Evolutionary conservation across 2,329 filamentous ascomycete genomes (phyloP).

Genomic region (Chrysoporthe deuterocubensis): DNA sequence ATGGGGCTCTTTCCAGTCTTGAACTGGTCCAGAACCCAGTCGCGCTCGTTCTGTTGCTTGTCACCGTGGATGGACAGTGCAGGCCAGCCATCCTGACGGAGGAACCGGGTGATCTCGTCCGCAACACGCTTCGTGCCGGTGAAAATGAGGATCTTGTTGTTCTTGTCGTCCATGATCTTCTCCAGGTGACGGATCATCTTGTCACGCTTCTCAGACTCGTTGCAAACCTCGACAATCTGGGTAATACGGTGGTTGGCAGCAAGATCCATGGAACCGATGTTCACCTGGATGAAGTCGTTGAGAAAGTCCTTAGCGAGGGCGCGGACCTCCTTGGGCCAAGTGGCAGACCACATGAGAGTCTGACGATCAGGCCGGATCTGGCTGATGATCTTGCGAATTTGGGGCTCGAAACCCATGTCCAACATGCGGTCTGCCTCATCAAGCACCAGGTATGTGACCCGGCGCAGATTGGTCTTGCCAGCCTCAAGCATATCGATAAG

Average conservation of each 20-base stretch:
- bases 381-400: slow-evolving; percentile 97
- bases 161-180: slow-evolving; percentile 95
- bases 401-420: slow-evolving; percentile 99
- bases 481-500: slow-evolving; percentile 98
- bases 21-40: slow-evolving; percentile 99
- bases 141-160: slow-evolving; percentile 95
- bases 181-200: slow-evolving; percentile 97
- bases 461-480: slow-evolving; percentile 96
- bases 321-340: slow-evolving; percentile 98
- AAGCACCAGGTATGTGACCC: slow-evolving; percentile 96
- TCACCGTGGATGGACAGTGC: slow-evolving; percentile 98
- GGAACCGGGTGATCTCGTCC: slow-evolving; percentile 95
- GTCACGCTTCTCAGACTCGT: slow-evolving; percentile 96
- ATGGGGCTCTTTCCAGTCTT: slow-evolving; percentile 99
- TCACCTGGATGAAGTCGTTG: slow-evolving; percentile 97
- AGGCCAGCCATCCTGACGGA: slow-evolving; percentile 97
- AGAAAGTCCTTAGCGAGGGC: slow-evolving; percentile 89
- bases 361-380: slow-evolving; percentile 98
- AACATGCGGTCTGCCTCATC: slow-evolving; percentile 99
- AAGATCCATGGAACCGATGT: slow-evolving; percentile 94
- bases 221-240: slow-evolving; percentile 95
- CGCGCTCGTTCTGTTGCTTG: slow-evolving; percentile 99
- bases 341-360: slow-evolving; percentile 99
- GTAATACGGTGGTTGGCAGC: slow-evolving; percentile 98
- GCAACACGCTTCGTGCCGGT: slow-evolving; percentile 93